These are phyloP conservation scores for Helicostylum pulchrum DNA, from an alignment of 192 early-diverging fungal genomes.

Conservation along the genomic window DNA sequence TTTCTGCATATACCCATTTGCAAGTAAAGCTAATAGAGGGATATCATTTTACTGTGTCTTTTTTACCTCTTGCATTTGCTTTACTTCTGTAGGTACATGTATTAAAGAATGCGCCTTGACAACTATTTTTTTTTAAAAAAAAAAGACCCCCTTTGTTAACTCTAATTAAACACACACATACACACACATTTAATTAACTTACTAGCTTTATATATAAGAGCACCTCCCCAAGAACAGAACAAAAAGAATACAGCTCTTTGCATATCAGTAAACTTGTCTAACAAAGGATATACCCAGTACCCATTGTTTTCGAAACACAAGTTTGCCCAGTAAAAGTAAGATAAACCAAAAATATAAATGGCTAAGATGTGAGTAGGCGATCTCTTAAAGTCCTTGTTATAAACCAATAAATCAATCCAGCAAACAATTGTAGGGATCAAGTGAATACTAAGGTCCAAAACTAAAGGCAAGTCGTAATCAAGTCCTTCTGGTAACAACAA, in stretches of 20 bases:
- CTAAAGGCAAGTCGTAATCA: slow-evolving; percentile 13
- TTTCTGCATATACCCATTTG: neutral
- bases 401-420: slow-evolving; percentile 26
- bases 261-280: slow-evolving; percentile 11
- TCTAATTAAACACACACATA: no score
- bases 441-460: slow-evolving; percentile 25
- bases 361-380: slow-evolving; percentile 10
- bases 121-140: no score
- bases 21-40: no score
- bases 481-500: slow-evolving; percentile 18
- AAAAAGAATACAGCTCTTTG: slow-evolving; percentile 18
- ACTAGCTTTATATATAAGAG: slow-evolving; percentile 28
- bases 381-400: slow-evolving; percentile 26
- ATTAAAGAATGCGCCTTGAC: no score
- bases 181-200: slow-evolving; percentile 2
- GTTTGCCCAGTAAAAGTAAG: slow-evolving; percentile 27
- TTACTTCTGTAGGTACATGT: no score
- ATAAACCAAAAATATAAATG: slow-evolving; percentile 26
- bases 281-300: slow-evolving; percentile 32
- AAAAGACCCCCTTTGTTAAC: no score
- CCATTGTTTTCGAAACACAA: slow-evolving; percentile 28
- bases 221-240: slow-evolving; percentile 18
- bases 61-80: no score
- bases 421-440: slow-evolving; percentile 24
- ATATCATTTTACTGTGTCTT: no score